Percentiles rank a stretch among this genome's conserved stretches.
These are phyloP conservation scores for Pleodorina starrii DNA, from an alignment of 139 green algal species.

Conservation along the genomic window DNA sequence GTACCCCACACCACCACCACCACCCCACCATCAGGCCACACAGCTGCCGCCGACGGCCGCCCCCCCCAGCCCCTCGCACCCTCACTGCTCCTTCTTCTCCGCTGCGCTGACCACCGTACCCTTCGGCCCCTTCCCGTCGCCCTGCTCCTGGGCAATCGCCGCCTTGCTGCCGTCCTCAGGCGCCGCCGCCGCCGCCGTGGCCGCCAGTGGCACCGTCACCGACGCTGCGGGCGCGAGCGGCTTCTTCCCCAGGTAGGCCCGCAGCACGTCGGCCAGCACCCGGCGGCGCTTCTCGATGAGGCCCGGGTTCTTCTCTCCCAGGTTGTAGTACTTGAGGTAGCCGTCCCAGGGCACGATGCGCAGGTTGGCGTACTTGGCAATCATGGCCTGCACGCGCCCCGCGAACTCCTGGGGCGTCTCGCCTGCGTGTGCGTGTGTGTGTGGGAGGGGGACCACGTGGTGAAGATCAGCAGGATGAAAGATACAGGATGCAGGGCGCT, in stretches of 20 bases:
- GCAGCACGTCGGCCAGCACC: constrained; percentile 48
- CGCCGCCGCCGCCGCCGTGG: background rate
- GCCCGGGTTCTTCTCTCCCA: constrained; percentile 82
- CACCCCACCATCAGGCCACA: no score
- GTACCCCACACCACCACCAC: no score
- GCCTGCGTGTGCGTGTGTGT: constrained; percentile 2
- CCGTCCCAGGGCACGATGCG: constrained; percentile 93
- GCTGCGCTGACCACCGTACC: background rate
- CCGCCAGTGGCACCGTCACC: no score
- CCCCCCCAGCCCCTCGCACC: no score
- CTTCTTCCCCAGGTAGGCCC: constrained; percentile 41
- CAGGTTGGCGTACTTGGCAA: constrained; percentile 83
- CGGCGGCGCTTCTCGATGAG: constrained; percentile 49
- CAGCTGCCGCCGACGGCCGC: no score
- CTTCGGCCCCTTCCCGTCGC: background rate
- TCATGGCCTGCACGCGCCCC: constrained; percentile 87
- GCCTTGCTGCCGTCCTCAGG: background rate
- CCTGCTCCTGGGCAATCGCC: background rate
- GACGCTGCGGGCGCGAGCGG: background rate
- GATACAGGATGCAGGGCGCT: no score
- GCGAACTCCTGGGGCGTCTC: constrained; percentile 92
- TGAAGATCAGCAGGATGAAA: no score
- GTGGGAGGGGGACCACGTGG: no score
- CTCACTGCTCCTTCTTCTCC: constrained; percentile 23
- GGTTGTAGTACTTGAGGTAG: constrained; percentile 99